Percentiles rank a stretch among this genome's conserved stretches.
Evolutionary conservation across 2,329 filamentous ascomycete species (phyloP).

Genomic region (Rhytidhysteron rufulum): DNA sequence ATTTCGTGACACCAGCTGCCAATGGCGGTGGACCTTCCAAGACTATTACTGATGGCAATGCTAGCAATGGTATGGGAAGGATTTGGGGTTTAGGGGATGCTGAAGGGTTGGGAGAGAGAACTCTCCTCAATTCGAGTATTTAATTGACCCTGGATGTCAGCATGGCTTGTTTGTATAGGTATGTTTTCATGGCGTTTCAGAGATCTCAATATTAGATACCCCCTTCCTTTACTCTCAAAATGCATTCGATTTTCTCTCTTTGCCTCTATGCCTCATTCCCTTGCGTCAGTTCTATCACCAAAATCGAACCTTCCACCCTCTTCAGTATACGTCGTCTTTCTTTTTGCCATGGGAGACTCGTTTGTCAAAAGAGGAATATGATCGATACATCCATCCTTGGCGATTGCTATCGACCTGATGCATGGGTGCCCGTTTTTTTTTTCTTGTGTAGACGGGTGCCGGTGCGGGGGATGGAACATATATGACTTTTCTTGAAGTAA

Average conservation of each 20-base stretch:
- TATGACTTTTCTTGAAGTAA: too few relatives aligned
- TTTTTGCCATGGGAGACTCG: slow-evolving; percentile 3
- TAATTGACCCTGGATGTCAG: too few relatives aligned
- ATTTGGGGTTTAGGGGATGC: not conserved
- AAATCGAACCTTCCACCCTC: slow-evolving; percentile 1
- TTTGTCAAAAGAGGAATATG: slow-evolving; percentile 4
- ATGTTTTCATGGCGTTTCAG: too few relatives aligned
- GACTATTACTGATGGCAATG: too few relatives aligned
- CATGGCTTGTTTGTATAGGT: too few relatives aligned
- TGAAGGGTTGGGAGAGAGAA: slow-evolving; percentile 7
- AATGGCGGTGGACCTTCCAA: too few relatives aligned
- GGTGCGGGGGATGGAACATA: slow-evolving; percentile 2
- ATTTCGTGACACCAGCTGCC: too few relatives aligned
- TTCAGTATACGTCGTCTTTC: slow-evolving; percentile 5
- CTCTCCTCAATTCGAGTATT: slow-evolving; percentile 10
- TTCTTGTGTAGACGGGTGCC: not conserved
- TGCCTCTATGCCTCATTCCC: not conserved
- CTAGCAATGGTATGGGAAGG: too few relatives aligned
- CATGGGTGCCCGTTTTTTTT: slow-evolving; percentile 1
- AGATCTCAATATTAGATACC: not conserved
- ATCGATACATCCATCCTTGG: not conserved
- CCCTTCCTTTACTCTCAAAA: too few relatives aligned
- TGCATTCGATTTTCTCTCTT: not conserved
- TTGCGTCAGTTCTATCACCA: not conserved
- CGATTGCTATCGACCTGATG: not conserved